phyloP scores from a whole-genome alignment of 1,139 yeast genomes.

The Maudiozyma humilis region DNA sequence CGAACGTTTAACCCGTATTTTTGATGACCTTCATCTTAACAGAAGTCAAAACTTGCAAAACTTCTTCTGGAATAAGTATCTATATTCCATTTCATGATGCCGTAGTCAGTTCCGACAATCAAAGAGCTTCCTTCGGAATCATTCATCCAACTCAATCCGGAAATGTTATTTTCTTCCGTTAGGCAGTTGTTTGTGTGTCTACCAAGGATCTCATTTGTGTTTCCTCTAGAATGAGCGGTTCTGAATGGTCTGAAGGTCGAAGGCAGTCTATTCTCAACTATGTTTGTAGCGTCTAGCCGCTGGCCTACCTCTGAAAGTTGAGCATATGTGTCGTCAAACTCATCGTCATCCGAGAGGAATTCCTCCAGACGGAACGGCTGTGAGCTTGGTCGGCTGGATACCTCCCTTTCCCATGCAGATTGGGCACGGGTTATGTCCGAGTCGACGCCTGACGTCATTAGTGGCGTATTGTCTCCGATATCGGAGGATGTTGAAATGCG shows the following conservation, averaged over 20 bases:
- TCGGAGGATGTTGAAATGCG: conserved; percentile 28
- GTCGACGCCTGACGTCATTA: not conserved
- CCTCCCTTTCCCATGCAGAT: not conserved
- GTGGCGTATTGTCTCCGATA: not conserved
- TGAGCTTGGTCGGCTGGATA: not conserved
- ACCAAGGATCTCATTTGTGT: not conserved
- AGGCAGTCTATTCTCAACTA: too few relatives aligned
- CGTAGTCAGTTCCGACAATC: conserved; percentile 41
- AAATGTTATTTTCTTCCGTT: conserved; percentile 36
- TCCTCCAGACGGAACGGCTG: not conserved
- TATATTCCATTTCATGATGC: conserved; percentile 43
- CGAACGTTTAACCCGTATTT: too few relatives aligned
- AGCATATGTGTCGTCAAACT: not conserved
- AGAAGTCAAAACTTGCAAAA: conserved; percentile 36
- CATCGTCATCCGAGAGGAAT: not conserved
- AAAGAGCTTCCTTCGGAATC: conserved; percentile 36
- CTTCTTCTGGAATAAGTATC: conserved; percentile 46
- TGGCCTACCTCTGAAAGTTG: too few relatives aligned
- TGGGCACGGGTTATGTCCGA: not conserved
- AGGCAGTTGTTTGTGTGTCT: conserved; percentile 9
- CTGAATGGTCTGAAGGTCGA: not conserved
- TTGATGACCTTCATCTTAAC: conserved; percentile 11
- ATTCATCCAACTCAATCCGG: conserved; percentile 42
- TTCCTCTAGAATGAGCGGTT: not conserved
- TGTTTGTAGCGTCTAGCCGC: too few relatives aligned